Evolutionary conservation across 345 rosid genomes (phyloP), one percentile per base, ranked within the genome.

Genomic region (Populus simonii): DNA sequence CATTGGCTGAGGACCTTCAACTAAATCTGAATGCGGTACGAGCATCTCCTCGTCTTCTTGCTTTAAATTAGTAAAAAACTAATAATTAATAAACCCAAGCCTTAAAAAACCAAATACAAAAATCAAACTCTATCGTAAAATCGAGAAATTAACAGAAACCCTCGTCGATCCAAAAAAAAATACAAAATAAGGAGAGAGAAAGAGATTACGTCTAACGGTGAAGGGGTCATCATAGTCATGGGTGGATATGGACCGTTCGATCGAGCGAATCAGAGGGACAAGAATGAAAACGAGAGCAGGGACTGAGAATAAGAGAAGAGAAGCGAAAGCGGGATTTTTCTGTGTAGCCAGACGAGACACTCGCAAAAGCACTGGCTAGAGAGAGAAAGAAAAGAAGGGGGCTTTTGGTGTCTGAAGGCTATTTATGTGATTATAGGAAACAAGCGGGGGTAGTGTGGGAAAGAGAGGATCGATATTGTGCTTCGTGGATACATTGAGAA

Each of bases 1-100:
- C 96, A 93, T 89, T 1, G 98, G 90, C 85, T 87, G 98, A 72
- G 89, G 91, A 71, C 86, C 90, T 41, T 94, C 93, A 43, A 87
- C 82, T 91, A 93, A 81, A 84, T 92, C 97, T 43, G 97, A 85
- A 80, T 87, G 89, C 51, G 97, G 97, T 61, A 92, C 94, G 36
- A 93, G 95, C 97, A 96, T 94, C 89, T 91, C 98, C 83, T 90
- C 96, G 38, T 93, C 98, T 76, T 92, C 97, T 85, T 90, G 97
- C 84, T 89, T 92, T 91, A 76, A 81, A 80, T 39, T 57, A 74
- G 67, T 33, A 31, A 55, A 69, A 49, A 77, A 73, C 35, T 45
- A 45, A 15, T 65, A 74, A 81, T 72, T 53, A 41, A 71, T 72
- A 36, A 71, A 41, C 25, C 41, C 18, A 38, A 22, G 20, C 20